Conservation (phyloP, 1,284 basidiomycete genomes). For the Omphalotus olearius region DNA sequence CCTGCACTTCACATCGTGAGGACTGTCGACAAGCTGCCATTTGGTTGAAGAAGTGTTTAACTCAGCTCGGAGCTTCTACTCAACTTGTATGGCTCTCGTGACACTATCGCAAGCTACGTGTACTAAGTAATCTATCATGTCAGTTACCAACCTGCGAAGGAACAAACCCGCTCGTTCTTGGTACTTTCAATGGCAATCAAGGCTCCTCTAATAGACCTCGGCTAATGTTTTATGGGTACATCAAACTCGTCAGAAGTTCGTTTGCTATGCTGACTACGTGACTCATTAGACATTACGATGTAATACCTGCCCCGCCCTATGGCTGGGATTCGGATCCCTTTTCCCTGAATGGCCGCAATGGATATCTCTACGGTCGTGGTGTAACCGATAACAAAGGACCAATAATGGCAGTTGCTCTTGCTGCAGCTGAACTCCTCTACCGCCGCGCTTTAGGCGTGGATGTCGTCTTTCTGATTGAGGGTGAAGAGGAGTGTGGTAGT, state of each 20-base stretch:
- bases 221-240: constrained; percentile 78
- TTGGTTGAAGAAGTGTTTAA: constrained; percentile 84
- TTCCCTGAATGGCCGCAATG: constrained; percentile 78
- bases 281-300: constrained; percentile 79
- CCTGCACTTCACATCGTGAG: constrained; percentile 65
- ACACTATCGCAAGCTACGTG: constrained; percentile 2
- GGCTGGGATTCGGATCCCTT: constrained; percentile 90
- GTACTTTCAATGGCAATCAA: constrained; percentile 73
- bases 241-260: background rate
- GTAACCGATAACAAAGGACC: constrained; percentile 94
- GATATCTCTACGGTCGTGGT: constrained; percentile 92
- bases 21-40: constrained; percentile 91
- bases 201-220: constrained; percentile 56
- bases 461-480: constrained; percentile 89
- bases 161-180: constrained; percentile 82
- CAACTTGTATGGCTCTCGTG: constrained; percentile 48
- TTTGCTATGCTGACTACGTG: constrained; percentile 4
- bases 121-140: background rate
- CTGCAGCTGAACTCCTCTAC: constrained; percentile 77
- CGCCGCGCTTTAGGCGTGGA: constrained; percentile 79
- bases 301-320: constrained; percentile 71
- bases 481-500: constrained; percentile 94
- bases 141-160: constrained; percentile 64
- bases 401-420: constrained; percentile 87
- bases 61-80: constrained; percentile 80